phyloP scores from a whole-genome alignment of 345 rosid genomes.

The Eucalyptus curtisii region DNA sequence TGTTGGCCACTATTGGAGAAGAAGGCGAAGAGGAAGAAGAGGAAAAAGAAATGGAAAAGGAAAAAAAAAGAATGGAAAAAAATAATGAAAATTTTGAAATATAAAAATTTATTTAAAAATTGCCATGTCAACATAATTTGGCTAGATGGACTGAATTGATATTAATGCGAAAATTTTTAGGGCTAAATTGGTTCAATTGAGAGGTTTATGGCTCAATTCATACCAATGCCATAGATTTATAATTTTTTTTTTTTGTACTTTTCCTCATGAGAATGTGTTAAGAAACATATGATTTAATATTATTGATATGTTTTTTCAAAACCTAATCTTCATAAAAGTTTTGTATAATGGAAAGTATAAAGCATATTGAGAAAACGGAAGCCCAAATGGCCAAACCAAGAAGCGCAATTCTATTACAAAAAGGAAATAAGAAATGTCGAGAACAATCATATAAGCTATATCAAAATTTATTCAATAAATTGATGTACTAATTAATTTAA shows the following conservation, averaged over 20 bases:
- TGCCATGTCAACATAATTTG: fast-evolving
- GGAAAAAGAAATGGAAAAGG: too few species aligned
- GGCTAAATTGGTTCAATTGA: fast-evolving
- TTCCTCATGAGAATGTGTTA: not conserved
- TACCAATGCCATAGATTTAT: fast-evolving
- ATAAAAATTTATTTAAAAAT: too few species aligned
- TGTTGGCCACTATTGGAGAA: too few species aligned
- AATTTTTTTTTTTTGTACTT: too few species aligned
- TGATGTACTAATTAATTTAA: not conserved
- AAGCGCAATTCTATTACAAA: not conserved
- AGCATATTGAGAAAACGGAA: not conserved
- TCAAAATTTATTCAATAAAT: not conserved
- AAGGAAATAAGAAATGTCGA: not conserved
- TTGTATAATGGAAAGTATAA: not conserved
- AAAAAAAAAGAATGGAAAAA: too few species aligned
- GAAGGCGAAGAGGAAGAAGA: too few species aligned
- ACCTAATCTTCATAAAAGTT: not conserved
- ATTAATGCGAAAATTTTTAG: fast-evolving
- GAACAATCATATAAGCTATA: not conserved
- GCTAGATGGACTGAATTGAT: fast-evolving
- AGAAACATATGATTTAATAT: not conserved
- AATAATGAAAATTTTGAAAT: too few species aligned
- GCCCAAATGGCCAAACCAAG: not conserved
- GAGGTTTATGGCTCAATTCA: fast-evolving
- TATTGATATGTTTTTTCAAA: not conserved